Evolutionary conservation across 306 rosid genomes (phyloP).

Genomic region (Dalbergia cultrata): DNA sequence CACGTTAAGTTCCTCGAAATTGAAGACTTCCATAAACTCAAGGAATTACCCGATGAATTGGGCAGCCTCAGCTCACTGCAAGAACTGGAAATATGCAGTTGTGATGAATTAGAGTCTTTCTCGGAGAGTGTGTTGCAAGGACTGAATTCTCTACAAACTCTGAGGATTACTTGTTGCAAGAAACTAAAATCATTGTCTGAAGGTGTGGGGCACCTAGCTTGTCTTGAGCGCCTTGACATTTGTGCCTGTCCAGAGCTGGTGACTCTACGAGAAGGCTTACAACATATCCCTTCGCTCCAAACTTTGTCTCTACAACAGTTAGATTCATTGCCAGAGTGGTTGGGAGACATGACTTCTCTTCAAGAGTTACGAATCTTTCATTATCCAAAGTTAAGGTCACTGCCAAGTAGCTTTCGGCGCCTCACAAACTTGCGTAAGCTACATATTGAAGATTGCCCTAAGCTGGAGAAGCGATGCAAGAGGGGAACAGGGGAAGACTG

Average conservation of each 20-base stretch:
- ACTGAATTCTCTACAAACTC: neutral
- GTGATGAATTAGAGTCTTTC: neutral
- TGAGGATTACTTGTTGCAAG: rapidly evolving
- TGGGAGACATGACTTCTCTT: constrained; percentile 29
- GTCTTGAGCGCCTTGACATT: neutral
- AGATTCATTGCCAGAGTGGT: constrained; percentile 9
- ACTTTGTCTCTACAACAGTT: too few species aligned
- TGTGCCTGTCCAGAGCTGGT: constrained; percentile 15
- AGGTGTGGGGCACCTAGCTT: neutral
- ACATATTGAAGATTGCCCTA: rapidly evolving
- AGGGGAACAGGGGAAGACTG: constrained; percentile 27
- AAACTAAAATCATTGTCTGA: neutral
- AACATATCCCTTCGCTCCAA: too few species aligned
- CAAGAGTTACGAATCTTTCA: rapidly evolving
- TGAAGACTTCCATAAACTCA: neutral
- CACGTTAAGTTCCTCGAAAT: neutral
- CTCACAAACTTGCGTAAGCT: neutral
- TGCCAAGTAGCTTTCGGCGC: constrained; percentile 16
- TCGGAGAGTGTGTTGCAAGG: constrained; percentile 1
- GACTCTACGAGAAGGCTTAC: neutral
- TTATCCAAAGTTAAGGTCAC: neutral
- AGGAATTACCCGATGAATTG: neutral
- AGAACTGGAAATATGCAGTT: rapidly evolving
- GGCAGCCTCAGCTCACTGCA: neutral
- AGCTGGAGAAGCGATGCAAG: constrained; percentile 2